Base-by-base conservation (phyloP, 2,329 filamentous ascomycete species). In the Aspergillus sp. region DNA sequence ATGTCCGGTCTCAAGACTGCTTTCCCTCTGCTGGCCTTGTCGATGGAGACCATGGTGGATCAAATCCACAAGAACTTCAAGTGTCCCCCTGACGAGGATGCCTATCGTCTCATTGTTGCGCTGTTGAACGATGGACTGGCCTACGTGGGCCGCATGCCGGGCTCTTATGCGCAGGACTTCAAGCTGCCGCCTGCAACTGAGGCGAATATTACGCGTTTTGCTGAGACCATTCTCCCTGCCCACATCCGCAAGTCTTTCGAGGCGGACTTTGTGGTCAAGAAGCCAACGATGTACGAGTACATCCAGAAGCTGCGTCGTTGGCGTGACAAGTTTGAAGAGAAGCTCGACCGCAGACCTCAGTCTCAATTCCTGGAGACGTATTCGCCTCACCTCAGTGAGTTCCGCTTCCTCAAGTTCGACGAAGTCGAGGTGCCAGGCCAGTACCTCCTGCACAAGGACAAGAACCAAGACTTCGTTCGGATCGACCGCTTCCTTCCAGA, bases 41-140 rank as follows among this genome's bases (percentile, higher is more conserved):
- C 94, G 0, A 98, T 99, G 95, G 95, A 99, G 80, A 97, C 94
- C 0, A 99, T 98, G 92, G 93, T 98, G 30, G 95, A 99, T 73
- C 94, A 98, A 78, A 97, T 99, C 61, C 91, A 95, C 76, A 98
- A 98, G 82, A 90, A 98, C 78, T 99, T 99, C 85, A 99, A 99
- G 79, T 98, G 95, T 70, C 94, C 94, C 13, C 94, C 94, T 0
- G 95, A 99, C 70, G 95, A 99, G 75, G 95, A 99, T 79, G 96
- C 95, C 2, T 98, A 98, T 77, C 87, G 95, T 53, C 84, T 99
- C 15, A 99, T 99, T 66, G 94, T 98, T n/a, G 96, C 95, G 2
- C 81, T 99, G 10, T 86, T 99, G 21, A 99, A 99, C 74, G 95
- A 99, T 76, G 95, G 92, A 0, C 80, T 99, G 56, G 92, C 92